These are phyloP conservation scores for Suillus subaureus DNA, from an alignment of 768 basidiomycete genomes.

Conservation along the genomic window DNA sequence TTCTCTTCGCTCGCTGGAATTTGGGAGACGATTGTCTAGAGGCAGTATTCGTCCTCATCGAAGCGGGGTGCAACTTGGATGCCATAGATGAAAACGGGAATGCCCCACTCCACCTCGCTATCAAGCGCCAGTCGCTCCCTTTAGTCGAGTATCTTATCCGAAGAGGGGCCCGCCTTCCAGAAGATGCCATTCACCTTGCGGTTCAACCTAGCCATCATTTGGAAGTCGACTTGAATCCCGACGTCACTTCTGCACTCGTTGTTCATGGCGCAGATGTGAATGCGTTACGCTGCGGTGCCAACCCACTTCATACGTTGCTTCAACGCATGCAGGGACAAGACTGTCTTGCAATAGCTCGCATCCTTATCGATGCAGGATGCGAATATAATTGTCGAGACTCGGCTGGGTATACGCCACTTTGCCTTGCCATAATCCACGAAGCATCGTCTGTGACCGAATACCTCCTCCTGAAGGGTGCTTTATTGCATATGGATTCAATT, in stretches of 20 bases:
- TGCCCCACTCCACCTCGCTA: not conserved
- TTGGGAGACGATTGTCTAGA: not conserved
- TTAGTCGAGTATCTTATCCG: conserved; percentile 5
- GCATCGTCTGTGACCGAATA: not conserved
- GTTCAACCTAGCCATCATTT: not conserved
- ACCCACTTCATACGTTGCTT: not conserved
- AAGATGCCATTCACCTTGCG: not conserved
- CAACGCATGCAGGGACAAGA: not conserved
- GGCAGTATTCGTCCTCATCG: not conserved
- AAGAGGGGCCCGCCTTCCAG: not conserved
- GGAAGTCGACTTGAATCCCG: not conserved
- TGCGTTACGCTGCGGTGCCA: not conserved
- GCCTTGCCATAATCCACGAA: not conserved
- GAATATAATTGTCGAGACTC: not conserved
- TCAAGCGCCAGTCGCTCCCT: not conserved
- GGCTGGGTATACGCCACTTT: not conserved
- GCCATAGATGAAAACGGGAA: not conserved
- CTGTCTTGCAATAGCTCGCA: not conserved
- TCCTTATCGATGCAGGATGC: not conserved
- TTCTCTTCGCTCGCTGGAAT: not conserved
- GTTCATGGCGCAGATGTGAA: not conserved
- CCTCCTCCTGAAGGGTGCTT: not conserved
- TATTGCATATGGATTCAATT: not conserved
- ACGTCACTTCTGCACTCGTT: not conserved
- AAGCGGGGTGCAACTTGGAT: conserved; percentile 5